Conservation (phyloP, 2,329 filamentous ascomycete species). For the Alternaria solani region DNA sequence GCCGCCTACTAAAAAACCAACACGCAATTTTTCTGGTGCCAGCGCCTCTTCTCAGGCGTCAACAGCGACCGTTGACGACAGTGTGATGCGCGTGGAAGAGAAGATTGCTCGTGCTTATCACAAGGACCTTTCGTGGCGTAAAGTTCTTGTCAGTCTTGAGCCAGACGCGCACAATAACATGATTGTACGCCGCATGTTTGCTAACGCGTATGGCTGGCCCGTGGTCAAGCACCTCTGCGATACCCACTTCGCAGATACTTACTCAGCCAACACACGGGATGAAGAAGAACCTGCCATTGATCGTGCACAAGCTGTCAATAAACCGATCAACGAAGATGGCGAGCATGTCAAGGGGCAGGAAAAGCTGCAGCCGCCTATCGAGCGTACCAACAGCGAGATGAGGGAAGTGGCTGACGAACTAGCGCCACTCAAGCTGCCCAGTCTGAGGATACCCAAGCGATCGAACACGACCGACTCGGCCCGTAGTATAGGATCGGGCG, state of each 20-base stretch:
- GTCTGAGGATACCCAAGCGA: constrained; percentile 30
- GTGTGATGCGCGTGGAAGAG: constrained; percentile 90
- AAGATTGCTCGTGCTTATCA: constrained; percentile 98
- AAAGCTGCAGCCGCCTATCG: constrained; percentile 45
- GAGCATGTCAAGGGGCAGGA: constrained; percentile 66
- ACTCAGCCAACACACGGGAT: constrained; percentile 70
- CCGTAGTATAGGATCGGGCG: constrained; percentile 51
- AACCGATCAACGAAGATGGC: constrained; percentile 68
- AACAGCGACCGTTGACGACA: constrained; percentile 53
- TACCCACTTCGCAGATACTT: constrained; percentile 86
- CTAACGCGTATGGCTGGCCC: constrained; percentile 97
- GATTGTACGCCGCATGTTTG: constrained; percentile 93
- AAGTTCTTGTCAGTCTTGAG: constrained; percentile 93
- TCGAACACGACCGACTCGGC: constrained; percentile 38
- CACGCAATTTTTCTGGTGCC: constrained; percentile 50
- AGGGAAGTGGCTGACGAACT: constrained; percentile 57
- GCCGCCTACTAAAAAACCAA: constrained; percentile 64
- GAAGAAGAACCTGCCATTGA: constrained; percentile 73
- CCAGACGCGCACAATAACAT: constrained; percentile 99
- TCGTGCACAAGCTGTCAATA: constrained; percentile 68
- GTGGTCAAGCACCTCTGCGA: constrained; percentile 95
- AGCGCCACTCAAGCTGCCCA: constrained; percentile 41
- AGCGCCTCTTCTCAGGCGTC: constrained; percentile 36
- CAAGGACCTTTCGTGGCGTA: constrained; percentile 89
- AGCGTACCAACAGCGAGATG: constrained; percentile 58